A percentile compares a stretch with the other conserved stretches of the same genome.
These are phyloP conservation scores for Boletus reticuloceps DNA, from an alignment of 768 basidiomycete genomes.

Conservation along the genomic window DNA sequence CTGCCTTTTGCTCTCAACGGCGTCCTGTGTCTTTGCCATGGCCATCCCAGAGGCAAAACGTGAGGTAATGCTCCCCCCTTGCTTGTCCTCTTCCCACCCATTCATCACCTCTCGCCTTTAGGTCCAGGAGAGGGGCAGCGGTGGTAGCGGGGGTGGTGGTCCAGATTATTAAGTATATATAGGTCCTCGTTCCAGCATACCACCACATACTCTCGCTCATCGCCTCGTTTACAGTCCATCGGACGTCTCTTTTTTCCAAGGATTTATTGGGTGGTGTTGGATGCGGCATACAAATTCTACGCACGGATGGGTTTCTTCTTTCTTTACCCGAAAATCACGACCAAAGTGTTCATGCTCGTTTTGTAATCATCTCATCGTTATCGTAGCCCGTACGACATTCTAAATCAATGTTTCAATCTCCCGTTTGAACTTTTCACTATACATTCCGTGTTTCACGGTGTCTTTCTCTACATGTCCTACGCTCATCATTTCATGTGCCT, in stretches of 20 bases:
- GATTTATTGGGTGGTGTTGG: too few relatives aligned
- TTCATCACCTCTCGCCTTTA: too few relatives aligned
- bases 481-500: too few relatives aligned
- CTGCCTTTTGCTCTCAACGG: constrained; percentile 12
- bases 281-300: too few relatives aligned
- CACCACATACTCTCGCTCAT: not conserved
- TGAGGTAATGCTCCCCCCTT: not conserved
- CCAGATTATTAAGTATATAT: not conserved
- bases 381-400: not conserved
- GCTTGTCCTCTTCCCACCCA: too few relatives aligned
- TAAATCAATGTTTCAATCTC: not conserved
- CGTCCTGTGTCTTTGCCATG: constrained; percentile 5
- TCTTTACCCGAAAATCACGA: not conserved
- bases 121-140: not conserved
- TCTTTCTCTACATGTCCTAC: too few relatives aligned
- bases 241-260: not conserved
- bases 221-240: not conserved
- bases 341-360: constrained; percentile 7
- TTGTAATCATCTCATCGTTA: not conserved
- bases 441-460: too few relatives aligned
- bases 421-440: not conserved
- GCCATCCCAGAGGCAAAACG: constrained; percentile 8
- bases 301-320: not conserved
- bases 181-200: not conserved
- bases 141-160: not conserved